A percentile compares a stretch with the other conserved stretches of the same genome.
Evolutionary conservation across 805 yeast genomes (phyloP).

Genomic region (Millerozyma acaciae): DNA sequence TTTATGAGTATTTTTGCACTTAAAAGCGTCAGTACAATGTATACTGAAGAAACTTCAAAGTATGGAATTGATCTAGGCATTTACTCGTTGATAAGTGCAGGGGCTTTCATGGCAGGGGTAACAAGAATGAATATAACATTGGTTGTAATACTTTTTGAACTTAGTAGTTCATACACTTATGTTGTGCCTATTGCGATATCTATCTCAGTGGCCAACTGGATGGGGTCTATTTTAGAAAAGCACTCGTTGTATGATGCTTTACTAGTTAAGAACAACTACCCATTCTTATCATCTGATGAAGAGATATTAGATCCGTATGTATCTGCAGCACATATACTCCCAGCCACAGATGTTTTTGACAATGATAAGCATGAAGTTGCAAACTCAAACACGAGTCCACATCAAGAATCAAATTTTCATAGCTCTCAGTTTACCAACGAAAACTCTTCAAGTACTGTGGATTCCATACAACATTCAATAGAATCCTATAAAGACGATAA

Average conservation of each 20-base stretch:
- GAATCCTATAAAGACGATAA: slow-evolving; percentile 7
- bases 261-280: slow-evolving; percentile 46
- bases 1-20: background rate
- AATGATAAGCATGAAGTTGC: slow-evolving; percentile 11
- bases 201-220: slow-evolving; percentile 55
- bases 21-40: slow-evolving; percentile 10
- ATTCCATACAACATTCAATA: slow-evolving; percentile 1
- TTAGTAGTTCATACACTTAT: slow-evolving; percentile 54
- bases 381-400: background rate
- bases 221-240: slow-evolving; percentile 49
- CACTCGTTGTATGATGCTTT: slow-evolving; percentile 48
- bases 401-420: background rate
- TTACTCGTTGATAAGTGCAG: slow-evolving; percentile 53
- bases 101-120: slow-evolving; percentile 55
- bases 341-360: slow-evolving; percentile 14
- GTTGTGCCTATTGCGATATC: slow-evolving; percentile 55
- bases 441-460: background rate
- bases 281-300: slow-evolving; percentile 45
- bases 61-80: slow-evolving; percentile 46
- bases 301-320: slow-evolving; percentile 31
- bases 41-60: slow-evolving; percentile 3
- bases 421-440: background rate
- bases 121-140: slow-evolving; percentile 53
- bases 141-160: slow-evolving; percentile 49
- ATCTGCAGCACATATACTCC: slow-evolving; percentile 34